These are phyloP conservation scores for Clarireedia hainanense DNA, from an alignment of 2,329 filamentous ascomycete species.

Conservation along the genomic window DNA sequence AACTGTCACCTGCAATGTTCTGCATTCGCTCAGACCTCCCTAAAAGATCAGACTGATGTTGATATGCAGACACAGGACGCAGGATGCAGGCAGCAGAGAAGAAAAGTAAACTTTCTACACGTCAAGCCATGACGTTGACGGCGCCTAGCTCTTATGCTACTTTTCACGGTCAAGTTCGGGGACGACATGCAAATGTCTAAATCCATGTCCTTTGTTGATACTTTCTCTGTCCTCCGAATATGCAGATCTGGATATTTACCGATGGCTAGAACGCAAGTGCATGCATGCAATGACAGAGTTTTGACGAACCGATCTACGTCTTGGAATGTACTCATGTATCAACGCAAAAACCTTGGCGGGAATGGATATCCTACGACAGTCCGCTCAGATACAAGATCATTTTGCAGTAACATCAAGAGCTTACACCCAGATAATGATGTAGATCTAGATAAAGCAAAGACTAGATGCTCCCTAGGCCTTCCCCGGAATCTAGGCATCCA, in stretches of 20 bases:
- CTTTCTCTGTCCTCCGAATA: background rate
- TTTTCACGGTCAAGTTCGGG: background rate
- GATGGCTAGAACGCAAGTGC: background rate
- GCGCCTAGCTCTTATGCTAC: background rate
- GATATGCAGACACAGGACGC: background rate
- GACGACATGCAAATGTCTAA: background rate
- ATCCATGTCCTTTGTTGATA: background rate
- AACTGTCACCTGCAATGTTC: background rate
- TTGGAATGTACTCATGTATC: background rate
- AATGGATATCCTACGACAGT: no score
- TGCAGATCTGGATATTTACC: background rate
- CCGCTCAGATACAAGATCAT: no score
- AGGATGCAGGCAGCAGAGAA: background rate
- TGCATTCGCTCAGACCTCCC: background rate
- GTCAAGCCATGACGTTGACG: background rate
- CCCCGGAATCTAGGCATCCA: background rate
- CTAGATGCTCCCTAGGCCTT: background rate
- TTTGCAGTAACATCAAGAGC: no score
- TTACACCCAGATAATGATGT: background rate
- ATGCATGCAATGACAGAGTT: no score
- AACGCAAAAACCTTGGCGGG: no score
- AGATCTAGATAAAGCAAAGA: conserved; percentile 3
- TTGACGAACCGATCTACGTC: background rate
- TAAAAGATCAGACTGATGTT: conserved; percentile 1
- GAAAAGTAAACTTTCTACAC: background rate